phyloP scores from a whole-genome alignment of 139 green algal species.

The Coccomyxa sp. region DNA sequence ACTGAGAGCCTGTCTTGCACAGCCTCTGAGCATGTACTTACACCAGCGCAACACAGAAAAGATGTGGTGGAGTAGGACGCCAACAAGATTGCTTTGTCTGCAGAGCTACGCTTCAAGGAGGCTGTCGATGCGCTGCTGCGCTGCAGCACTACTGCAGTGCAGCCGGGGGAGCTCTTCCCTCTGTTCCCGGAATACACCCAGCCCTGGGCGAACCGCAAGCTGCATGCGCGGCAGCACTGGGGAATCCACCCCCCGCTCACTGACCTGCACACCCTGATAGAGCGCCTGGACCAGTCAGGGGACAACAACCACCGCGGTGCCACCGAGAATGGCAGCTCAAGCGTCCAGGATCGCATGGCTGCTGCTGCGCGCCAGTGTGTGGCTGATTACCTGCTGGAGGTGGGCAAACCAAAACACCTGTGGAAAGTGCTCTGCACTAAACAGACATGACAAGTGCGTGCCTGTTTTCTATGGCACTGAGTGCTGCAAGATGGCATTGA shows the following conservation, averaged over 20 bases:
- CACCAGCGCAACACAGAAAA: no score
- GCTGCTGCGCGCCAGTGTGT: slow-evolving; percentile 8
- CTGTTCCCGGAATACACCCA: slow-evolving; percentile 46
- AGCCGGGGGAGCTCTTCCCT: slow-evolving; percentile 59
- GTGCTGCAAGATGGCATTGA: no score
- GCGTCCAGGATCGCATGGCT: no score
- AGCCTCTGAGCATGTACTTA: no score
- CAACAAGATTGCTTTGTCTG: no score
- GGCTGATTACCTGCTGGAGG: slow-evolving; percentile 30
- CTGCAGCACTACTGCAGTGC: slow-evolving; percentile 30
- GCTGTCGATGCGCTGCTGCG: slow-evolving; percentile 39
- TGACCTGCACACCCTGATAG: slow-evolving; percentile 20
- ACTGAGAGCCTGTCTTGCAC: no score
- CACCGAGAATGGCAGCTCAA: not conserved
- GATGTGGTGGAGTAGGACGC: no score
- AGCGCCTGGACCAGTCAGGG: not conserved
- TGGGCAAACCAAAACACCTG: no score
- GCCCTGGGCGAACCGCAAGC: slow-evolving; percentile 18
- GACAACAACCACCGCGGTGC: not conserved
- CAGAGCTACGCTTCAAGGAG: slow-evolving; percentile 41
- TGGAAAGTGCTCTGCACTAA: no score
- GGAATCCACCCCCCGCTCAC: slow-evolving; percentile 42
- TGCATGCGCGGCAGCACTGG: slow-evolving; percentile 41
- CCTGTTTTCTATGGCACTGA: no score
- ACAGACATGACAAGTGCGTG: no score